Evolutionary conservation across 345 rosid genomes (phyloP).

Genomic region (Pugionium dolabratum): DNA sequence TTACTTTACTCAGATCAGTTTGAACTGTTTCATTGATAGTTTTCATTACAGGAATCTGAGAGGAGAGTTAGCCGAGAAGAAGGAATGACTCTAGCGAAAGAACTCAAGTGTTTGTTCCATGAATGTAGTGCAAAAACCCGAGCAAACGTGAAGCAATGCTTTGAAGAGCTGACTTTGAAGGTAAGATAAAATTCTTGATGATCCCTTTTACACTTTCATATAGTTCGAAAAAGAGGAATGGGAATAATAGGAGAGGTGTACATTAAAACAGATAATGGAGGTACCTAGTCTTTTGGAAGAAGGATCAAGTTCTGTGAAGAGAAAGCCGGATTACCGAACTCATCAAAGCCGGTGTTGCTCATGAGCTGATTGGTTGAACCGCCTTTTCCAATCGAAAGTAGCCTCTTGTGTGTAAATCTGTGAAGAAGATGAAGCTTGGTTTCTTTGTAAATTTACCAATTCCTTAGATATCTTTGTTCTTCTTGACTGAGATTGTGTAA

Average conservation of each 20-base stretch:
- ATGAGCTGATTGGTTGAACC: neutral
- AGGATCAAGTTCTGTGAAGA: constrained; percentile 67
- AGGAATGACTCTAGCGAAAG: constrained; percentile 74
- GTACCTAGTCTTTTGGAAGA: constrained; percentile 74
- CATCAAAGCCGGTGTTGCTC: constrained; percentile 51
- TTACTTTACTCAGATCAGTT: neutral
- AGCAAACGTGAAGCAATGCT: constrained; percentile 70
- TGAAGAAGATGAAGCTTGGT: constrained; percentile 12
- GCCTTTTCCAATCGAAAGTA: neutral
- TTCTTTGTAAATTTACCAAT: constrained; percentile 35
- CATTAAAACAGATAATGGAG: constrained; percentile 60
- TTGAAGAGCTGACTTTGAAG: constrained; percentile 69
- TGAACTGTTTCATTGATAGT: constrained; percentile 10
- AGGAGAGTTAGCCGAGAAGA: constrained; percentile 84
- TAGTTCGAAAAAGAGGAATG: neutral
- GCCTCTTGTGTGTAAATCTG: constrained; percentile 34
- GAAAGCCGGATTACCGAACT: constrained; percentile 43
- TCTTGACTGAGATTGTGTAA: constrained; percentile 32
- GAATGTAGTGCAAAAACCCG: constrained; percentile 86
- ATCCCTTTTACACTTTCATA: constrained; percentile 6
- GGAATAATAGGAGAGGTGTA: neutral
- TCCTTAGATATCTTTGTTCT: constrained; percentile 19
- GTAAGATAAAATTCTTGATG: constrained; percentile 39
- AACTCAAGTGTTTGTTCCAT: constrained; percentile 68
- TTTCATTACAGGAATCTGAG: constrained; percentile 62